Evolutionary conservation across 768 basidiomycete species (phyloP), one percentile per base, ranked within the genome.

Genomic region (Boletellus sp.): DNA sequence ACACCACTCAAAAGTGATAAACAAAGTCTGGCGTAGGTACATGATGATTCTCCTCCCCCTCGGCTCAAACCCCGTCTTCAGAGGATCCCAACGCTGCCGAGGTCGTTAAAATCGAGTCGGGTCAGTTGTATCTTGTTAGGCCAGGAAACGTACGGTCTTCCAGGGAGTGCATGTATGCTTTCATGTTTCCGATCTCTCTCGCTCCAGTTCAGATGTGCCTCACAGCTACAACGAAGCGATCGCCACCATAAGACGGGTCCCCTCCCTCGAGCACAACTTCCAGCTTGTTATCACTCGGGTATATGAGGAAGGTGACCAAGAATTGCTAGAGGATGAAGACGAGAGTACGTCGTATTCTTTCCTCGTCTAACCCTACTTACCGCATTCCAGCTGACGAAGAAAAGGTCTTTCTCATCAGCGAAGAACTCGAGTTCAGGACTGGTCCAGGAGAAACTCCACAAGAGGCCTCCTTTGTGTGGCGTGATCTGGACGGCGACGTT

Each of bases 281-380:
- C 90, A 97, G 66, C 79, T 99, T 10, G 94, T 96, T 10, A 84
- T 97, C 47, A 96, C 94, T n/a, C 78, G 94, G 52, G 94, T 96
- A 1, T 98, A 90, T 62, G 93, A 98, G 58, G 95, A 98, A 54
- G 96, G 93, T 3, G 94, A 98, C 64, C 93, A 95, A 68, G 89
- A 95, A 61, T 68, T 97, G 36, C 71, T 97, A 16, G 94, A 96
- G 61, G 95, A 97, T 58, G 92, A 95, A 67, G 93, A 93, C 50
- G 87, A 90, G 72, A 87, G 87, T 87, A 55, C 58, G 82, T 71
- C 20, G 26, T 43, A n/a, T 53, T 16, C 24, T 22, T 24, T 42
- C 15, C 40, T 24, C 31, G 20, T 36, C 24, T 20, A 43, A 2
- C 20, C 35, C 40, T 13, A 8, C 54, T 50, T 45, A 65, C 33